phyloP scores from a whole-genome alignment of 768 basidiomycete species.

The Amanita pseudoporphyria region DNA sequence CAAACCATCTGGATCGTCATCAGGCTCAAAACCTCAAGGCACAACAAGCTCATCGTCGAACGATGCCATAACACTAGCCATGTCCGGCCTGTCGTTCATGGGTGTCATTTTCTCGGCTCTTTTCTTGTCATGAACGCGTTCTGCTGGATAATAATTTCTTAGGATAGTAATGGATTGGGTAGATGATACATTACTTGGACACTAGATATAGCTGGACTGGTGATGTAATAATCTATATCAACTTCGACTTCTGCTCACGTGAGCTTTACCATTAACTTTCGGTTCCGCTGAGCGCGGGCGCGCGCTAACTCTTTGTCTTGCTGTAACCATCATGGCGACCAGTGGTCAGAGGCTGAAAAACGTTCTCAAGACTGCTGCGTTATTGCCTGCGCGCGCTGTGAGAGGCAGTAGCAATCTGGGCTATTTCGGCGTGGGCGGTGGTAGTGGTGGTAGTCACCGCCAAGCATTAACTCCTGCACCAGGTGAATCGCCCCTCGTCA shows the following conservation, averaged over 20 bases:
- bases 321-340: constrained; percentile 11
- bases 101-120: constrained; percentile 14
- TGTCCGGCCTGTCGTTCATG: constrained; percentile 11
- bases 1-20: constrained; percentile 5
- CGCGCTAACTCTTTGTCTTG: neutral
- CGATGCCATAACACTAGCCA: constrained; percentile 10
- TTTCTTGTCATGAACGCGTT: constrained; percentile 11
- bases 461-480: constrained; percentile 30
- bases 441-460: constrained; percentile 12
- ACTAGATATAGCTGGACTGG: neutral
- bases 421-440: neutral
- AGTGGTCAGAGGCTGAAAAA: constrained; percentile 32
- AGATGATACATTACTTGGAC: constrained; percentile 9
- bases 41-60: constrained; percentile 8
- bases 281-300: no score
- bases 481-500: constrained; percentile 58
- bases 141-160: neutral
- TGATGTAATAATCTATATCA: neutral
- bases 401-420: constrained; percentile 22
- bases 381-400: constrained; percentile 36
- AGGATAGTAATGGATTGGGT: neutral
- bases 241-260: neutral
- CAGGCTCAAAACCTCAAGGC: constrained; percentile 4
- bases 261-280: neutral
- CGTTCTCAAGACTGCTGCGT: constrained; percentile 52